Evolutionary conservation across 805 yeast genomes (phyloP), one percentile per base, ranked within the genome.

Genomic region (Candida caryicola): DNA sequence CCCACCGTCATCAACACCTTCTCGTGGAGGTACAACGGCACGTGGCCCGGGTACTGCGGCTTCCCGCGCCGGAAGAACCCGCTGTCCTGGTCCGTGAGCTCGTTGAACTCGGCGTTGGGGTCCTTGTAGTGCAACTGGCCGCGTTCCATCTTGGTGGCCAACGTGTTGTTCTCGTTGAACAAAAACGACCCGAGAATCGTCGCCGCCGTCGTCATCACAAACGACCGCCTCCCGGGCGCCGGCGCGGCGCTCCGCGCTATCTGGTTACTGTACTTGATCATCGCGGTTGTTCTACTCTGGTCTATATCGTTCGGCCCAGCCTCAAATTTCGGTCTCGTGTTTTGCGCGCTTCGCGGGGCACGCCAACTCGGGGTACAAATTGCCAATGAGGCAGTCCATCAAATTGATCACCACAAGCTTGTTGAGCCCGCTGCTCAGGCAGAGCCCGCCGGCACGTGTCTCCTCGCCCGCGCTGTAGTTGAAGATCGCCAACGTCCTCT

Each of bases 1-100:
- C 88, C 82, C 0, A 71, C 60, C 45, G 86, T 78, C 62, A 93
- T 64, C 27, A 83, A 58, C 2, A 70, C 50, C 43, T 83, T 75
- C 54, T 91, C 97, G 37, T 75, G 55, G 1, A 55, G 41, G 46
- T 77, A 76, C 34, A 90, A 66, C 2, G 95, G 95, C 8, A 91
- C 81, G 57, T 89, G 95, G 1, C 86, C 88, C 2, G 82, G 82
- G 59, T 82, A 87, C 29, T 71, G 65, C 1, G 77, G 74, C 23
- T 47, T 54, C 1, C 64, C 59, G 39, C 82, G 56, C 26, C 50
- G 43, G 47, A 74, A 71, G 33, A 47, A 50, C 14, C 59, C 60
- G 27, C 50, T 57, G 13, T 39, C 39, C 49, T 55, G 58, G 37
- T 52, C 38, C 38, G 45, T 36, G 39, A 59, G 26, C 45, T 55